Evolutionary conservation across 345 rosid species (phyloP).

Genomic region (Citrus trifoliata): DNA sequence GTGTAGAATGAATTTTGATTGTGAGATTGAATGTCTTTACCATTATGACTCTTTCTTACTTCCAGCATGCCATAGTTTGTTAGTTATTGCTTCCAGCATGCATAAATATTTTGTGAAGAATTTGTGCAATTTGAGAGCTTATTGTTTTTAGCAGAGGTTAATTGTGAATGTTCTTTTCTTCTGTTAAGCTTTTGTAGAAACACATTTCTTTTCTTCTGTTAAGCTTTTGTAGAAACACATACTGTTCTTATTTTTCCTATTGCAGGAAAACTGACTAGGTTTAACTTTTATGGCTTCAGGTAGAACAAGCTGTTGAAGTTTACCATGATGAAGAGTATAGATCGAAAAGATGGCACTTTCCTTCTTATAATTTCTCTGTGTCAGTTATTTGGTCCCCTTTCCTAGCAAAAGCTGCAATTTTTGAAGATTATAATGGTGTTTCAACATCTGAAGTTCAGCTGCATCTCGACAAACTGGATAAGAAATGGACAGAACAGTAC

Average conservation of each 20-base stretch:
- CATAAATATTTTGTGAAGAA: background rate
- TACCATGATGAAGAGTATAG: constrained; percentile 80
- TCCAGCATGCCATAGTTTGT: background rate
- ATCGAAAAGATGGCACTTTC: constrained; percentile 78
- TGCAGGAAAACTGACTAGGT: background rate
- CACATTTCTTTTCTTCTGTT: background rate
- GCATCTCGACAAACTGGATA: constrained; percentile 76
- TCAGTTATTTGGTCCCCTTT: constrained; percentile 91
- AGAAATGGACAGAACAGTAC: constrained; percentile 57
- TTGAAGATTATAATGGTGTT: constrained; percentile 84
- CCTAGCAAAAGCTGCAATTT: constrained; percentile 80
- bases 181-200: background rate
- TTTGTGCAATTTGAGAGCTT: background rate
- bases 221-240: background rate
- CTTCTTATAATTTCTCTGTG: constrained; percentile 59
- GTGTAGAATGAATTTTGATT: background rate
- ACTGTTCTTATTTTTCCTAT: background rate
- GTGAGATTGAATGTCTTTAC: background rate
- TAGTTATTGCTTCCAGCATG: background rate
- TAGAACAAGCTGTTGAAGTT: constrained; percentile 64
- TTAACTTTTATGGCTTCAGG: constrained; percentile 37
- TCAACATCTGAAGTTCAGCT: constrained; percentile 73
- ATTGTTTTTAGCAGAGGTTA: background rate
- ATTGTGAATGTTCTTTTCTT: background rate
- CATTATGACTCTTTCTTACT: background rate